Evolutionary conservation across 2,329 filamentous ascomycete genomes (phyloP).

Genomic region (Colletotrichum sp.): DNA sequence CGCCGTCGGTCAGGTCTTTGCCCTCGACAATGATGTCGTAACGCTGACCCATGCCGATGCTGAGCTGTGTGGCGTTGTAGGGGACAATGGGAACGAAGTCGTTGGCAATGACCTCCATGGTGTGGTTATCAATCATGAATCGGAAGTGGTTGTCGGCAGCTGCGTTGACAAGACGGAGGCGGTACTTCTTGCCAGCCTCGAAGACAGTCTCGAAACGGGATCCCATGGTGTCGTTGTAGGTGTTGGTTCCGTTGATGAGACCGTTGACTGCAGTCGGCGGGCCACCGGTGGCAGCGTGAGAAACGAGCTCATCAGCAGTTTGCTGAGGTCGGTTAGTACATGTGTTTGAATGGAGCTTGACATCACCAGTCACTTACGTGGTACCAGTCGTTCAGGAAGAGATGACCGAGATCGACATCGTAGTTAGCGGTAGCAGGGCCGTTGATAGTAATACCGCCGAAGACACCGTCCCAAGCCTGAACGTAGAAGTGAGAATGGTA

Average conservation of each 20-base stretch:
- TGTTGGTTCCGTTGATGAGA: slow-evolving; percentile 49
- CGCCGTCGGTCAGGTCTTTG: slow-evolving; percentile 28
- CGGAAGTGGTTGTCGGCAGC: slow-evolving; percentile 49
- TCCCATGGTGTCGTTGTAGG: slow-evolving; percentile 37
- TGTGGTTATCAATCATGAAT: slow-evolving; percentile 62
- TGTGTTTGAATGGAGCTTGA: fast-evolving
- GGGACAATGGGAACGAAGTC: slow-evolving; percentile 65
- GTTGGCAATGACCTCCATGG: slow-evolving; percentile 59
- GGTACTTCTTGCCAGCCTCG: slow-evolving; percentile 46
- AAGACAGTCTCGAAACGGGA: slow-evolving; percentile 42
- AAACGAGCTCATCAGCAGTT: slow-evolving; percentile 43
- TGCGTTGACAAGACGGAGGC: slow-evolving; percentile 53
- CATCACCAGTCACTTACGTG: slow-evolving; percentile 28
- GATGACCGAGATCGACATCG: slow-evolving; percentile 65
- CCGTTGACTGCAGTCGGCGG: slow-evolving; percentile 48
- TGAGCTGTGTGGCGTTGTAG: slow-evolving; percentile 55
- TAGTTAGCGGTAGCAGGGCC: slow-evolving; percentile 64
- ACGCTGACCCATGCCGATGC: slow-evolving; percentile 51
- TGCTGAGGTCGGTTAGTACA: neutral
- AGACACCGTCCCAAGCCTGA: slow-evolving; percentile 58
- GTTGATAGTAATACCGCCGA: slow-evolving; percentile 66
- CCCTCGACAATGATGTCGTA: neutral
- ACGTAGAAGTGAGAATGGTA: slow-evolving; percentile 66
- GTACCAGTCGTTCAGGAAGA: slow-evolving; percentile 66
- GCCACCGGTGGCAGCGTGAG: slow-evolving; percentile 27